Evolutionary conservation across 805 yeast species (phyloP).

Genomic region (Kuraishia molischiana): DNA sequence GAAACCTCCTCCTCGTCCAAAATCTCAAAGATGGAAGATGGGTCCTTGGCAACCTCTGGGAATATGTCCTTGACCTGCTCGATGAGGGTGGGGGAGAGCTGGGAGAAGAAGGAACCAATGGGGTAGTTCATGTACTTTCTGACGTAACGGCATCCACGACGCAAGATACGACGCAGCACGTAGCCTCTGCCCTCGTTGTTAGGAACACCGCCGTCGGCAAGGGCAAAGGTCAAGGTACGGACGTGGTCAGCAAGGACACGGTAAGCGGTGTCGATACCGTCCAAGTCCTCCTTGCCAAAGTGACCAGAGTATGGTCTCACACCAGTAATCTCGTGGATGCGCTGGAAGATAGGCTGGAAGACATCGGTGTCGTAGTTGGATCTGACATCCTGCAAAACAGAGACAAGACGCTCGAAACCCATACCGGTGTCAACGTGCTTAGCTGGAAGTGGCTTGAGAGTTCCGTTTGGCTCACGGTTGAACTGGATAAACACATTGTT

Average conservation of each 20-base stretch:
- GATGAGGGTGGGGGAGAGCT: constrained; percentile 85
- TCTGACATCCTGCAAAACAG: constrained; percentile 80
- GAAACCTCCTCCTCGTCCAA: constrained; percentile 94
- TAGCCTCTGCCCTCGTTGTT: constrained; percentile 99
- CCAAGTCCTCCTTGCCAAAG: constrained; percentile 86
- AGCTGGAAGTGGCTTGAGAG: constrained; percentile 78
- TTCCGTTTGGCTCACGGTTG: constrained; percentile 85
- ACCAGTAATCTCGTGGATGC: constrained; percentile 88
- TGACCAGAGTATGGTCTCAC: constrained; percentile 87
- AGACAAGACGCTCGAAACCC: constrained; percentile 97
- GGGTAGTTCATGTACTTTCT: constrained; percentile 95
- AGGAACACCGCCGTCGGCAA: constrained; percentile 99
- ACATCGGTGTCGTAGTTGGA: constrained; percentile 98
- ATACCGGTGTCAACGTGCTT: constrained; percentile 97
- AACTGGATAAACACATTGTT: constrained; percentile 94
- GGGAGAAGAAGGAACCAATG: constrained; percentile 88
- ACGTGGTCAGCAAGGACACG: constrained; percentile 98
- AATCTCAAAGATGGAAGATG: constrained; percentile 74
- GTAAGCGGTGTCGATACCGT: constrained; percentile 96
- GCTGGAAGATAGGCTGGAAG: constrained; percentile 77
- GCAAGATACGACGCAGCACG: constrained; percentile 89
- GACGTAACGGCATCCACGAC: constrained; percentile 97
- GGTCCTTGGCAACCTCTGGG: constrained; percentile 80
- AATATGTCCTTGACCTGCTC: constrained; percentile 80
- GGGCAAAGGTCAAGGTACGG: constrained; percentile 90